phyloP scores from a whole-genome alignment of 1,284 basidiomycete species.

The Melampsora americana region DNA sequence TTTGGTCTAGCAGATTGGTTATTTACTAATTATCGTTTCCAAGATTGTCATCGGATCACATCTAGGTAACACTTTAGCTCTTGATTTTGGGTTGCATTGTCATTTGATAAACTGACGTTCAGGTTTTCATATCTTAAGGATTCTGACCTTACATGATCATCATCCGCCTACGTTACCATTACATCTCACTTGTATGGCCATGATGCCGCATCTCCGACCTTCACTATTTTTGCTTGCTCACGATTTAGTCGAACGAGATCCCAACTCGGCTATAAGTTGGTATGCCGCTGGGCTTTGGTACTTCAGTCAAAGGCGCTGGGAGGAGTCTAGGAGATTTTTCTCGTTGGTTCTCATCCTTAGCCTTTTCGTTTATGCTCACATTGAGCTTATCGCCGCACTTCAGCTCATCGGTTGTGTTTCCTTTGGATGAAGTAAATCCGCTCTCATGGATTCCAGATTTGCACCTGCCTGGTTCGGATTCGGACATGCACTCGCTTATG shows the following conservation, averaged over 20 bases:
- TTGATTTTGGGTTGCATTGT: not conserved
- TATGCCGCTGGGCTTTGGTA: constrained; percentile 99
- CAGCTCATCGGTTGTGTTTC: not conserved
- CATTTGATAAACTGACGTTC: not conserved
- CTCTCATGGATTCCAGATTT: constrained; percentile 92
- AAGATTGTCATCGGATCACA: constrained; percentile 87
- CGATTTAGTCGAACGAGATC: constrained; percentile 87
- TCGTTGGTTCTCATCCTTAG: constrained; percentile 60
- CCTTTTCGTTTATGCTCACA: not conserved
- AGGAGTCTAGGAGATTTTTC: constrained; percentile 84
- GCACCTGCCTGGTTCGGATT: constrained; percentile 96
- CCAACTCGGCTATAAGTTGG: constrained; percentile 89
- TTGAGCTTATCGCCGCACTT: not conserved
- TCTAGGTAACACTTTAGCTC: constrained; percentile 61
- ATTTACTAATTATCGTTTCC: constrained; percentile 82
- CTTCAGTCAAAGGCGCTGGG: constrained; percentile 75
- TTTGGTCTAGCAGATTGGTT: constrained; percentile 87
- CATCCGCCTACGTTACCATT: constrained; percentile 83
- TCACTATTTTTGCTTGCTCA: constrained; percentile 93
- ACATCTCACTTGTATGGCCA: constrained; percentile 96
- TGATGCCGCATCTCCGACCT: constrained; percentile 82
- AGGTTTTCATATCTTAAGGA: constrained; percentile 59
- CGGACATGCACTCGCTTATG: constrained; percentile 91
- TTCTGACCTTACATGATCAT: constrained; percentile 72
- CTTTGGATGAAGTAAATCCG: constrained; percentile 71